Conservation (phyloP, 179 eudicot genomes). For the Pouteria campechiana region DNA sequence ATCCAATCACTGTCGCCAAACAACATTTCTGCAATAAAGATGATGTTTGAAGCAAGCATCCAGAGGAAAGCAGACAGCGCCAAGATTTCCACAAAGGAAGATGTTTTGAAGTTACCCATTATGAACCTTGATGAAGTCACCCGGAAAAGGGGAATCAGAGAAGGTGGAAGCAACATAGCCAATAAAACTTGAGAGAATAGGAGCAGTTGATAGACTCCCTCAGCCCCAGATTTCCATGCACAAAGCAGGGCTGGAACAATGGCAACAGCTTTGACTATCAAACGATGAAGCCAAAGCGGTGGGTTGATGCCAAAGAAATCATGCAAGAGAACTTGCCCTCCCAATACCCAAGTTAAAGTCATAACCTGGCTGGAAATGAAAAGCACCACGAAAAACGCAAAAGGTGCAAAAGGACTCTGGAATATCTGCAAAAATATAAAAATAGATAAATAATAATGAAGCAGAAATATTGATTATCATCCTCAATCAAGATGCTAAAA, state of each 20-base stretch:
- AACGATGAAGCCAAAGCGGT: slow-evolving; percentile 92
- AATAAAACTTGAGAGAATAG: slow-evolving; percentile 72
- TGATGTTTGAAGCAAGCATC: slow-evolving; percentile 56
- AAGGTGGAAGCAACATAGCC: slow-evolving; percentile 84
- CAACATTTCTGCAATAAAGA: slow-evolving; percentile 66
- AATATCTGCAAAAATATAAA: slow-evolving; percentile 42
- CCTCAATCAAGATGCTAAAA: too few species aligned
- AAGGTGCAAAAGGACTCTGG: slow-evolving; percentile 41
- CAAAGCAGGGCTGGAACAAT: slow-evolving; percentile 63
- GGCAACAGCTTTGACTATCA: slow-evolving; percentile 64
- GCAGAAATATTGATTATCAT: background rate
- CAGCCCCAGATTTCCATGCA: slow-evolving; percentile 76
- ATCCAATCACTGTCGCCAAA: slow-evolving; percentile 86
- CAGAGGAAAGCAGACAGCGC: slow-evolving; percentile 52
- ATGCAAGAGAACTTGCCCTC: slow-evolving; percentile 49
- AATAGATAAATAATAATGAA: background rate
- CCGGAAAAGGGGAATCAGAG: slow-evolving; percentile 85
- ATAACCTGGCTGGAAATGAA: slow-evolving; percentile 55
- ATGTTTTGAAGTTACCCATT: slow-evolving; percentile 64
- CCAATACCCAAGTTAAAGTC: slow-evolving; percentile 63
- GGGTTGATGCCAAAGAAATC: slow-evolving; percentile 60
- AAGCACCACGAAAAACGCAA: slow-evolving; percentile 42
- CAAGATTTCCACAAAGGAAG: slow-evolving; percentile 59
- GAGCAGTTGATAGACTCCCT: slow-evolving; percentile 81
- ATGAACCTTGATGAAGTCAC: slow-evolving; percentile 68